Evolutionary conservation across 306 rosid genomes (phyloP).

Genomic region (Calophaca sinica): DNA sequence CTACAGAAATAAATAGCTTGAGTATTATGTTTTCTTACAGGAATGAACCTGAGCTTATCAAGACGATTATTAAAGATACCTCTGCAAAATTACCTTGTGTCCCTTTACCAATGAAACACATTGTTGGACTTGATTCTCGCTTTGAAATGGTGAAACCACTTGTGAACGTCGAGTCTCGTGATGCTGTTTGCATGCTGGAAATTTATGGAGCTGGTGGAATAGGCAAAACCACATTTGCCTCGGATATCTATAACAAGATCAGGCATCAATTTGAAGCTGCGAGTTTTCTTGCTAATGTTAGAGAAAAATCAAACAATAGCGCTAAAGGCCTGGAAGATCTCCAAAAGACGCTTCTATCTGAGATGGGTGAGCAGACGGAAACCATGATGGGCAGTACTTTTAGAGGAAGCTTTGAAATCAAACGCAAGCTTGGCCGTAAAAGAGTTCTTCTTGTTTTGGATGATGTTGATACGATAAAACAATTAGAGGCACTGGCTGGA

Average conservation of each 20-base stretch:
- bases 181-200: neutral
- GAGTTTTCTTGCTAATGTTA: conserved; percentile 30
- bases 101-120: conserved; percentile 6
- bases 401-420: conserved; percentile 25
- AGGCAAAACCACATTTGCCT: conserved; percentile 42
- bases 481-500: conserved; percentile 39
- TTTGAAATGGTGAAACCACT: conserved; percentile 3
- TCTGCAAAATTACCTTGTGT: neutral
- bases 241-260: conserved; percentile 11
- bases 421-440: neutral
- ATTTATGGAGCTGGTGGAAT: conserved; percentile 44
- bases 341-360: conserved; percentile 38
- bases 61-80: conserved; percentile 20
- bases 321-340: conserved; percentile 19
- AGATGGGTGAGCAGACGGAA: conserved; percentile 4
- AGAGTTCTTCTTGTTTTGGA: conserved; percentile 44
- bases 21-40: conserved; percentile 1
- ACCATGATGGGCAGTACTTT: neutral
- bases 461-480: conserved; percentile 25
- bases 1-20: too few species aligned
- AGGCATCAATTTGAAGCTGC: conserved; percentile 35
- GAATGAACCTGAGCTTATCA: conserved; percentile 25
- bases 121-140: neutral
- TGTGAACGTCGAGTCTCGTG: conserved; percentile 9
- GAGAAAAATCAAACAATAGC: conserved; percentile 29